These are phyloP conservation scores for Cryptococcus hybrid DNA, from an alignment of 1,284 basidiomycete species.

Conservation along the genomic window DNA sequence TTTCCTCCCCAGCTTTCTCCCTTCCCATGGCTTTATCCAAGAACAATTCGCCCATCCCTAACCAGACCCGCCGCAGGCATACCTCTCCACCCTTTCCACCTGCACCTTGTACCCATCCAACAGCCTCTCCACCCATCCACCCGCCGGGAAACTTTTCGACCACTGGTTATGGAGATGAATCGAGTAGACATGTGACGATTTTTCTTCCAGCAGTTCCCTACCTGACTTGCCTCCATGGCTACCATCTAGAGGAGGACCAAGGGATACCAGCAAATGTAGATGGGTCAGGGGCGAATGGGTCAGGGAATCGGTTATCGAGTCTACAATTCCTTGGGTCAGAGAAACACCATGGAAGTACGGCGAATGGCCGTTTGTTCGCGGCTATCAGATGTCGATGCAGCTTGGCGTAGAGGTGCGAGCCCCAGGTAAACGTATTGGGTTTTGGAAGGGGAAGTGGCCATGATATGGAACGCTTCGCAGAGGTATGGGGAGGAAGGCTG, in stretches of 20 bases:
- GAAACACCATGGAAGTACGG: conserved; percentile 89
- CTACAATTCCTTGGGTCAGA: conserved; percentile 83
- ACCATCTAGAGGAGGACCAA: conserved; percentile 56
- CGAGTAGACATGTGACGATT: conserved; percentile 70
- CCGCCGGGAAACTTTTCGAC: conserved; percentile 72
- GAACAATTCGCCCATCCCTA: conserved; percentile 5
- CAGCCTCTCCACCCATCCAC: conserved; percentile 77
- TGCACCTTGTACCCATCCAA: conserved; percentile 60
- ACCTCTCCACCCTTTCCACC: conserved; percentile 21
- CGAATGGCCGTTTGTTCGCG: conserved; percentile 72
- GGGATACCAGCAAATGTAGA: conserved; percentile 58
- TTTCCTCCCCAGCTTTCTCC: too few relatives aligned
- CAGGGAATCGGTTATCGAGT: conserved; percentile 82
- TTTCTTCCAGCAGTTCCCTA: conserved; percentile 57
- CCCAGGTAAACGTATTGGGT: conserved; percentile 84
- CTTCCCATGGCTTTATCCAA: not conserved
- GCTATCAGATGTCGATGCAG: conserved; percentile 78
- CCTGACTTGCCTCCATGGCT: conserved; percentile 52
- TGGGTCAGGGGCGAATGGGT: conserved; percentile 73
- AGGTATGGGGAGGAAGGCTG: conserved; percentile 82
- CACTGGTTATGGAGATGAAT: conserved; percentile 93
- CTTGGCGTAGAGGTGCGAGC: conserved; percentile 80
- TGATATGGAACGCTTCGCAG: conserved; percentile 90
- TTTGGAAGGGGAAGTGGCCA: conserved; percentile 71
- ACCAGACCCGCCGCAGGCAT: conserved; percentile 8